Evolutionary conservation across 2,329 filamentous ascomycete species (phyloP), one percentile per base, ranked within the genome.

Genomic region (Volutella citrinella): DNA sequence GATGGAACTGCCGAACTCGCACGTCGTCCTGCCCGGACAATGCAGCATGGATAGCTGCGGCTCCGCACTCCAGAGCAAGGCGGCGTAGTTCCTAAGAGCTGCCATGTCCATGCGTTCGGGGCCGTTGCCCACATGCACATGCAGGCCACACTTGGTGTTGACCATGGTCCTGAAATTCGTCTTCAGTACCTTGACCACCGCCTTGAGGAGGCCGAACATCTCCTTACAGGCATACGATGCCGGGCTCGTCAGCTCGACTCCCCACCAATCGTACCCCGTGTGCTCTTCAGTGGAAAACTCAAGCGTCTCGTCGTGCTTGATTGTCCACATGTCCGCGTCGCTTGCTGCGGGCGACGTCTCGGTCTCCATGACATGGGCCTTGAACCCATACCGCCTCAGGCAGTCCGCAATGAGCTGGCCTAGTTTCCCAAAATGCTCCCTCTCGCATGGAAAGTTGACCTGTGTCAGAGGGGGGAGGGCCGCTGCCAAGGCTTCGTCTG

Each of bases 121-220:
- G 1, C 63, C 63, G 29, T 57, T 57, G 6, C 60, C 63, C 5
- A 66, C 46, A 29, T 66, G 60, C 11, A 66, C 57, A 30, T 64
- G 60, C 14, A 66, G 45, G 8, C 60, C 61, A 18, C 57, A 60
- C 2, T 48, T 43, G 0, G 40, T 19, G 33, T 66, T 66, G 10
- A 64, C 45, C 3, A 59, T 52, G 12, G 57, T 33, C 12, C 59
- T 52, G 27, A 59, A 56, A 1, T 40, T 46, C 6, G 40, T 45
- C 3, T 54, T 63, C 6, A 66, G 32, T 5, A 61, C 23, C 18
- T 57, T 51, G 7, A 65, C 42, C 5, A 61, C 54, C 4, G 52
- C 46, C 15, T 43, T 35, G 7, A 64, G 36, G 35, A 62, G 49
- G 7, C 49, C 36, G 14, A 52, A 56, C 10, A 52, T 47, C 10